Evolutionary conservation across 768 basidiomycete species (phyloP).

Genomic region (Pisolithus sp.): DNA sequence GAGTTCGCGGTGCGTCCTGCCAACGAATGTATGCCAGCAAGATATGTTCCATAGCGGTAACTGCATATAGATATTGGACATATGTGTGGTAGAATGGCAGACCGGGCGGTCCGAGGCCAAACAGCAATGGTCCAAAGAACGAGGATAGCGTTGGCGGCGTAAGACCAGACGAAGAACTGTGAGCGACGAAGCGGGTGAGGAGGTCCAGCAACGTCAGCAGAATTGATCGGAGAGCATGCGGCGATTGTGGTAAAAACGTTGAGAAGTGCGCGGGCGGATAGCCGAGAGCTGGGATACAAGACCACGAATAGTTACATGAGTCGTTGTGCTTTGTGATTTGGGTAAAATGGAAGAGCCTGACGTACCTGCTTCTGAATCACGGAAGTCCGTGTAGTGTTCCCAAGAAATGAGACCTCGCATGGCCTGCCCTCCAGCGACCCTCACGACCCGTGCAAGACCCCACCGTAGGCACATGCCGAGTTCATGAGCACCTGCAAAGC

Average conservation of each 20-base stretch:
- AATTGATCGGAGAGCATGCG: constrained; percentile 50
- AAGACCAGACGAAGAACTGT: constrained; percentile 80
- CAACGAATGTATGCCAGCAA: constrained; percentile 83
- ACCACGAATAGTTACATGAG: constrained; percentile 16
- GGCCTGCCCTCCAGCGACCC: constrained; percentile 62
- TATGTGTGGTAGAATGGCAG: constrained; percentile 54
- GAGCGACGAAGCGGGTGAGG: constrained; percentile 73
- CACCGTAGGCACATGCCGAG: constrained; percentile 90
- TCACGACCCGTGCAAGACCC: constrained; percentile 77
- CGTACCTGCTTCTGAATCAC: constrained; percentile 76
- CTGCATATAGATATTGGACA: constrained; percentile 68
- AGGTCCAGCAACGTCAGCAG: constrained; percentile 72
- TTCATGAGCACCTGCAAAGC: constrained; percentile 80
- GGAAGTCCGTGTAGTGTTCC: constrained; percentile 79
- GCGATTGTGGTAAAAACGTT: constrained; percentile 52
- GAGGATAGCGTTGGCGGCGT: constrained; percentile 87
- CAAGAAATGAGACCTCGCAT: constrained; percentile 79
- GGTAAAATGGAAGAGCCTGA: constrained; percentile 8
- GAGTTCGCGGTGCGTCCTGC: constrained; percentile 52
- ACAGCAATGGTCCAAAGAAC: constrained; percentile 84
- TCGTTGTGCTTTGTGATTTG: constrained; percentile 9
- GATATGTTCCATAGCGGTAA: constrained; percentile 87
- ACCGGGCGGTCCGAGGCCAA: constrained; percentile 61
- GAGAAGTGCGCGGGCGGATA: constrained; percentile 73
- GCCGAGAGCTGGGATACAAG: constrained; percentile 36